Evolutionary conservation across 2,329 filamentous ascomycete species (phyloP), one percentile per base, ranked within the genome.

Genomic region (Parastagonospora nodorum): DNA sequence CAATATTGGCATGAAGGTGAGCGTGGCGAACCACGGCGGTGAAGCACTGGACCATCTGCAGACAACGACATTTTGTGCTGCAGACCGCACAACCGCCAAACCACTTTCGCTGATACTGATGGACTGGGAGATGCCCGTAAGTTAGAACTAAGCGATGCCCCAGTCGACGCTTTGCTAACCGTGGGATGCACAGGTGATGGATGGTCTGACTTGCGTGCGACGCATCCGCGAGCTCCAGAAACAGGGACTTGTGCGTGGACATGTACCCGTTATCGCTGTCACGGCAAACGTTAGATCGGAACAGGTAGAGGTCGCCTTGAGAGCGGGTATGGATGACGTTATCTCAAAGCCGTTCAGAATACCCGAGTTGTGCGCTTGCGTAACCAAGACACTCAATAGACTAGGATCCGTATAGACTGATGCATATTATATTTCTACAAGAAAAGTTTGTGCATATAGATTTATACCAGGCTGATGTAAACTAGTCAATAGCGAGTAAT

Each of bases 341-440:
- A 88, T 93, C 31, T 87, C 87, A 4, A 94, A 93, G 67, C 90
- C 90, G 2, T 92, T 92, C 66, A 58, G 63, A 29, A 65, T 71
- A 42, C 57, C 64, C 1, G 67, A 69, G 42, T 50, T 71, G 4
- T 54, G 46, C 32, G 42, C 48, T 28, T 63, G 60, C 46, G 60
- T 62, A 41, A 55, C 55, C 44, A 64, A 55, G 29, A 62, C 55
- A 15, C 42, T 62, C 15, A 15, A 37, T n/a, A 15, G 12, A 15
- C 12, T 37, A 15, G 11, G 5, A 24, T 5, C 19, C 5, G 19
- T 24, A 24, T 24, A 24, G 19, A 24, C 19, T 3, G 19, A 3
- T 24, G 19, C 19, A 24, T 24, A 24, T 24, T 5, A 24, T 5
- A 24, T 24, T 24, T 24, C 19, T 24, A 24, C 3, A 24, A 24